Evolutionary conservation across 2,329 filamentous ascomycete species (phyloP), one percentile per base, ranked within the genome.

Genomic region (Colletotrichum cuscutae): DNA sequence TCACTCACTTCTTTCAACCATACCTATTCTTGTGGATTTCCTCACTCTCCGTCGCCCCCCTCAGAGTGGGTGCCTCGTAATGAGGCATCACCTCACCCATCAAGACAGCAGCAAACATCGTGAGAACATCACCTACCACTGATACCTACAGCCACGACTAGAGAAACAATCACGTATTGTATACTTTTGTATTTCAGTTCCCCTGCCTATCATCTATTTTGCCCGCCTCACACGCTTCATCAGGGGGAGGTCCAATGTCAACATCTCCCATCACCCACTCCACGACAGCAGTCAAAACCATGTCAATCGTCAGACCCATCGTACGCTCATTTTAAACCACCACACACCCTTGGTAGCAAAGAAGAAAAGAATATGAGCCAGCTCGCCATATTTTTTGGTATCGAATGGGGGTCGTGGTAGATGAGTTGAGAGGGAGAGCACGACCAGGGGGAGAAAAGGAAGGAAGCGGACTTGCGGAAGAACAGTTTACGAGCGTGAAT

Each of bases 371-470:
- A 46, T 8, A 53, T 57, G 28, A 52, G 59, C 46, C 9, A 46
- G 32, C 64, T 68, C 35, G 53, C 57, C 63, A 54, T 37, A 64
- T 46, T 46, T 49, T 68, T 46, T 72, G 70, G 65, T 72, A 72
- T 72, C 59, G 60, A 68, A 63, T 54, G 54, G 53, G 12, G 8
- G 42, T 12, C 13, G 37, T 42, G 19, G 42, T n/a, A n/a, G 42
- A 46, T n/a, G 15, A 19, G 42, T 46, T 46, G 42, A 57, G 28
- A 70, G 19, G 66, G 24, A 69, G 15, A 22, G 42, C 22, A 32
- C 30, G 30, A 32, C 30, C 30, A 28, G 8, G 19, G 11, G 32
- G 13, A 59, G n/a, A n/a, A 61, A 15, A 15, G 13, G 13, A 46
- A 4, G 42, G 42, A 19, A n/a, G 42, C 19, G 15, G 19, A 19